Evolutionary conservation across 148 eudicot species (phyloP).

Genomic region (Rhododendron vialii): DNA sequence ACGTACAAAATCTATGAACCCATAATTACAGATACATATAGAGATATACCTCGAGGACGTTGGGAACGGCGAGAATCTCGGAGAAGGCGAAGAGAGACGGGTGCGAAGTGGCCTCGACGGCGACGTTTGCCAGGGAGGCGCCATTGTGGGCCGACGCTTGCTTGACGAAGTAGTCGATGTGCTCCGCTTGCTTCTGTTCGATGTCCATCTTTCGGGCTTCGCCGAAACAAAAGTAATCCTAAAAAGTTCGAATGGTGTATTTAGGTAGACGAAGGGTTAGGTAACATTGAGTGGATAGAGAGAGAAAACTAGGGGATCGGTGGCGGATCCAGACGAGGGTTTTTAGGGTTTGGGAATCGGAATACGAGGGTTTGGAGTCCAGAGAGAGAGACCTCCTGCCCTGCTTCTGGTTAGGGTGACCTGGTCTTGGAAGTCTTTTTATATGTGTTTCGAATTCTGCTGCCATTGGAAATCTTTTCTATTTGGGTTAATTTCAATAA

Average conservation of each 20-base stretch:
- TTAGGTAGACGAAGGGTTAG: neutral
- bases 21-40: neutral
- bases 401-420: neutral
- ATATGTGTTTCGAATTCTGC: too few relatives aligned
- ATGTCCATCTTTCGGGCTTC: constrained; percentile 49
- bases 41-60: constrained; percentile 44
- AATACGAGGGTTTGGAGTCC: too few relatives aligned
- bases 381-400: neutral
- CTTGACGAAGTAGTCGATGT: constrained; percentile 70
- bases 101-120: constrained; percentile 74
- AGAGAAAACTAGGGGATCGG: neutral
- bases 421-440: neutral
- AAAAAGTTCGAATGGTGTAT: neutral
- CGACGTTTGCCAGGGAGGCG: constrained; percentile 45
- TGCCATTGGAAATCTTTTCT: neutral
- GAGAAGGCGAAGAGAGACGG: constrained; percentile 95
- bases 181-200: constrained; percentile 87
- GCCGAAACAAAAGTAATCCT: neutral
- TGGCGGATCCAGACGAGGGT: neutral
- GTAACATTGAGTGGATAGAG: neutral
- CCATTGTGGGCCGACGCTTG: constrained; percentile 56
- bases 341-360: neutral
- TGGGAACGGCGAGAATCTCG: constrained; percentile 77
- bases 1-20: neutral
- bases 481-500: neutral